Conservation (phyloP, 495 filamentous ascomycete genomes). For the Penicillium manginii region DNA sequence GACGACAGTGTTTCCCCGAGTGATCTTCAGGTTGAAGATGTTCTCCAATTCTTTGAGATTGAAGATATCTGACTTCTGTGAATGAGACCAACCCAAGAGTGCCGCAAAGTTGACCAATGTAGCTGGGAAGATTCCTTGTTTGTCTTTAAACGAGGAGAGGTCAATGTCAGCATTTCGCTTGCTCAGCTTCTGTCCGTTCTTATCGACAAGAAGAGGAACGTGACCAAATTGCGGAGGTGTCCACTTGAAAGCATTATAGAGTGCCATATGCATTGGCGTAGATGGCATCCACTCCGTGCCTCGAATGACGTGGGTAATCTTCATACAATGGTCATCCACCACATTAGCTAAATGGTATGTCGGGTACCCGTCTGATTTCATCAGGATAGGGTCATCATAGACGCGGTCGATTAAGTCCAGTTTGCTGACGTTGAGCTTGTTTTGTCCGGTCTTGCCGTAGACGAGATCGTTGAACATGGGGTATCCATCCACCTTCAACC, state of each 20-base stretch:
- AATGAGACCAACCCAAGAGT: constrained; percentile 84
- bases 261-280: constrained; percentile 82
- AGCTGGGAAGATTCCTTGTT: constrained; percentile 68
- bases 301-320: constrained; percentile 92
- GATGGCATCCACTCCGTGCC: constrained; percentile 94
- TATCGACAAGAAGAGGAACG: constrained; percentile 81
- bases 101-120: constrained; percentile 82
- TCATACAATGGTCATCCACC: constrained; percentile 91
- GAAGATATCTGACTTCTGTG: constrained; percentile 67
- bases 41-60: constrained; percentile 67
- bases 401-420: constrained; percentile 49
- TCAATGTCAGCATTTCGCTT: constrained; percentile 79
- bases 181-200: constrained; percentile 80
- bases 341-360: constrained; percentile 98
- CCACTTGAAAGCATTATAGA: constrained; percentile 93
- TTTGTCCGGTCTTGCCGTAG: constrained; percentile 64
- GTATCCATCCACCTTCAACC: constrained; percentile 65
- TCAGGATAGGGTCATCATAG: constrained; percentile 78
- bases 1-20: constrained; percentile 85
- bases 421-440: constrained; percentile 47
- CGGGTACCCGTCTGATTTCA: constrained; percentile 88
- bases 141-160: constrained; percentile 67
- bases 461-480: constrained; percentile 75
- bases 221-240: constrained; percentile 81
- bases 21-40: constrained; percentile 81